Conservation (phyloP, 208 protist species). For the Angomonas desouzai region DNA sequence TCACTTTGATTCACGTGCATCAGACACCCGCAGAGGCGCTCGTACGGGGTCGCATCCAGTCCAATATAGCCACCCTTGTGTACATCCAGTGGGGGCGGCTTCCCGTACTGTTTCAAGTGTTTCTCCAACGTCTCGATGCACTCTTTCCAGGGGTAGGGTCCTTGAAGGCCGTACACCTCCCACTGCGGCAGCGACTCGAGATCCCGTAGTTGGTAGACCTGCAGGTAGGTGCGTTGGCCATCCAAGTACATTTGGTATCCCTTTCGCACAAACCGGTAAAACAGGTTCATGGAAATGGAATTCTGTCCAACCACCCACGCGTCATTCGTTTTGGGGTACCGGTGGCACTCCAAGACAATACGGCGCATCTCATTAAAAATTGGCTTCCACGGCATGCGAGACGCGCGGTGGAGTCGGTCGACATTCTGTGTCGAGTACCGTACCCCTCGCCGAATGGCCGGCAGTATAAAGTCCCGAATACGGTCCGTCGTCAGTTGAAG, state of each 20-base stretch:
- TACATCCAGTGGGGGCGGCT: slow-evolving; percentile 52
- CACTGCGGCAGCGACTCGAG: slow-evolving; percentile 65
- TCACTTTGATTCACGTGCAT: slow-evolving; percentile 80
- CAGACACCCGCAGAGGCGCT: slow-evolving; percentile 57
- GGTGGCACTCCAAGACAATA: slow-evolving; percentile 66
- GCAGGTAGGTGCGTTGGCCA: slow-evolving; percentile 44
- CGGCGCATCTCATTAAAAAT: slow-evolving; percentile 66
- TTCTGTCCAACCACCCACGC: slow-evolving; percentile 71
- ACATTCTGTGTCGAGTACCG: slow-evolving; percentile 58
- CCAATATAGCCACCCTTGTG: slow-evolving; percentile 82
- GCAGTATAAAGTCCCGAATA: slow-evolving; percentile 56
- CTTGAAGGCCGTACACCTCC: slow-evolving; percentile 56
- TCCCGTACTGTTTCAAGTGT: slow-evolving; percentile 13
- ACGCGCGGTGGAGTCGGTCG: slow-evolving; percentile 57
- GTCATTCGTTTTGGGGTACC: slow-evolving; percentile 80
- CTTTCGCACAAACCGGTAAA: slow-evolving; percentile 63
- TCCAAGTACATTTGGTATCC: slow-evolving; percentile 49
- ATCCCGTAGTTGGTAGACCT: slow-evolving; percentile 67
- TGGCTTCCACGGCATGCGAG: slow-evolving; percentile 61
- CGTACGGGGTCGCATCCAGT: slow-evolving; percentile 70
- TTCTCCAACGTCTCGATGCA: slow-evolving; percentile 48
- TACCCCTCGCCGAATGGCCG: slow-evolving; percentile 66
- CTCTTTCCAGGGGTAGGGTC: slow-evolving; percentile 74
- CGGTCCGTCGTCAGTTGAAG: slow-evolving; percentile 53
- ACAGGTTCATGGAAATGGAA: slow-evolving; percentile 65